Conservation (phyloP, 1,284 basidiomycete genomes). For the Coniferiporia weirii region DNA sequence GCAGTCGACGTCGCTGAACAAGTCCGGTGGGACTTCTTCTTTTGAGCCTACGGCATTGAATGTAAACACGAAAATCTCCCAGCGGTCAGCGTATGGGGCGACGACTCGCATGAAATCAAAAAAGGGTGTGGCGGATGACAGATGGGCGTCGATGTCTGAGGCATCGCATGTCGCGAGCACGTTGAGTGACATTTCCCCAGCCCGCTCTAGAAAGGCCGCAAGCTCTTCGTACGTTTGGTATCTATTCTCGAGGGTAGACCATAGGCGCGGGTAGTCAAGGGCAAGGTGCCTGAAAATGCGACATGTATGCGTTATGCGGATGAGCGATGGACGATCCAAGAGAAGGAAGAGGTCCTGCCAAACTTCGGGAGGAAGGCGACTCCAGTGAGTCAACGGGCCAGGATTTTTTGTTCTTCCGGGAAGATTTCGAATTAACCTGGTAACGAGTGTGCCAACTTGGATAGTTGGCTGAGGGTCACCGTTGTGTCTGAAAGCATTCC, state of each 20-base stretch:
- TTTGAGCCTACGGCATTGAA: not conserved
- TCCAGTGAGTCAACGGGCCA: not conserved
- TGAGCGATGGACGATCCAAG: not conserved
- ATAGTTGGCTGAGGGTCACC: no score
- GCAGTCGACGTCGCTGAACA: not conserved
- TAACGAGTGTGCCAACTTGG: no score
- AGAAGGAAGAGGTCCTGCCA: not conserved
- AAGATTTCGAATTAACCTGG: not conserved
- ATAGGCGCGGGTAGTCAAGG: not conserved
- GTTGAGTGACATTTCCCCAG: not conserved
- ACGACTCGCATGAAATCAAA: not conserved
- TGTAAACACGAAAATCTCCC: not conserved
- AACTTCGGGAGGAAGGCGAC: not conserved
- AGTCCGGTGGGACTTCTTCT: not conserved
- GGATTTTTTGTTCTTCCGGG: not conserved
- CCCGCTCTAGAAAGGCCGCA: not conserved
- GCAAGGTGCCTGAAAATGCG: not conserved
- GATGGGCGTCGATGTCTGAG: not conserved
- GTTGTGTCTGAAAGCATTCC: no score
- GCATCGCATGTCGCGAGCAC: not conserved
- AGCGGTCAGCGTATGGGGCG: not conserved
- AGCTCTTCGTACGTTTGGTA: not conserved
- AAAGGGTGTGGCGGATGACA: not conserved
- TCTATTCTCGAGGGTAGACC: not conserved
- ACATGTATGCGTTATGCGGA: not conserved